Evolutionary conservation across 1,139 yeast species (phyloP).

Genomic region (Hyphopichia wangnamkhiaoensis): DNA sequence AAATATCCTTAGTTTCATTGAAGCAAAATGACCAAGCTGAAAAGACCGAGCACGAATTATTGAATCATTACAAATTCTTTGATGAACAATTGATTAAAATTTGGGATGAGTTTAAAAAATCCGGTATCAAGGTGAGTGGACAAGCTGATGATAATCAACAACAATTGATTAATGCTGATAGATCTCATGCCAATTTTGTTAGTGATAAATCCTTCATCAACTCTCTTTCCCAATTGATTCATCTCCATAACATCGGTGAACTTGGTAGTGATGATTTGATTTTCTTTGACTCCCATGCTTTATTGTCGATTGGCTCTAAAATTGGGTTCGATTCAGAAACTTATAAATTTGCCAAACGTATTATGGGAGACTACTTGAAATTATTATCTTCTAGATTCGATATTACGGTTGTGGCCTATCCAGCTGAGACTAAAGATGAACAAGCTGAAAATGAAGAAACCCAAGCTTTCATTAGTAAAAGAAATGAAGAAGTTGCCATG

Average conservation of each 20-base stretch:
- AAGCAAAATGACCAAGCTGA: slow-evolving; percentile 15
- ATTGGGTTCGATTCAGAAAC: slow-evolving; percentile 44
- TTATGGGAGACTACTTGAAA: slow-evolving; percentile 32
- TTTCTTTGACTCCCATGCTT: slow-evolving; percentile 41
- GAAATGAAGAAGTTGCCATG: slow-evolving; percentile 9
- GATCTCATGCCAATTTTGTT: slow-evolving; percentile 23
- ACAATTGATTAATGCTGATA: slow-evolving; percentile 7
- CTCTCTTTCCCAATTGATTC: slow-evolving; percentile 50
- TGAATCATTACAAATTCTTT: slow-evolving; percentile 33
- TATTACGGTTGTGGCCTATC: slow-evolving; percentile 32
- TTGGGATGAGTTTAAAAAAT: slow-evolving; percentile 34
- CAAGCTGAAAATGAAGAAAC: background rate
- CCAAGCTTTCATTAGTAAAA: background rate
- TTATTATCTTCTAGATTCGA: slow-evolving; percentile 30
- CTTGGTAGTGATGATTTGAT: slow-evolving; percentile 20
- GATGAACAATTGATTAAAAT: slow-evolving; percentile 31
- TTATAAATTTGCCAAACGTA: slow-evolving; percentile 35
- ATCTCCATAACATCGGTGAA: slow-evolving; percentile 22
- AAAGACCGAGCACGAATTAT: slow-evolving; percentile 20
- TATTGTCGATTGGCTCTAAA: slow-evolving; percentile 41
- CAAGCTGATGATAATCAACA: slow-evolving; percentile 7
- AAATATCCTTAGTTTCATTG: slow-evolving; percentile 30
- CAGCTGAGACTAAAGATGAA: slow-evolving; percentile 12
- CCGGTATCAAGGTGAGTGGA: no score
- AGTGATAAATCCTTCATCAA: slow-evolving; percentile 48